Conservation (phyloP, 345 rosid species). For the Brassica rapa region DNA sequence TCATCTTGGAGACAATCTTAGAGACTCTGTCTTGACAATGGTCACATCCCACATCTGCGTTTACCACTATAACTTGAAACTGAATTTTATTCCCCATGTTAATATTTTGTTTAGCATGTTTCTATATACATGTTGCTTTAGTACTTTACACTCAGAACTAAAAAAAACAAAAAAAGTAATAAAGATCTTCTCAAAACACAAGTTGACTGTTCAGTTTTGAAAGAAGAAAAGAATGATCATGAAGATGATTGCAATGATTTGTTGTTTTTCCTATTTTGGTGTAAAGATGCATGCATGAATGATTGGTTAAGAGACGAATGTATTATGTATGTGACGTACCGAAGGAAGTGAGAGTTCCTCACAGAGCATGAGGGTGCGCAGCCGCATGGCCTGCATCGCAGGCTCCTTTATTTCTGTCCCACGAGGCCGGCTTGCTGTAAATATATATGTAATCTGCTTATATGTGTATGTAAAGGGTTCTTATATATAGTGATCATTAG, state of each 20-base stretch:
- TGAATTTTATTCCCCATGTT: slow-evolving; percentile 22
- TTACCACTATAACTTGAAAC: slow-evolving; percentile 39
- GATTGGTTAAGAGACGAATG: neutral
- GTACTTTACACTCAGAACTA: neutral
- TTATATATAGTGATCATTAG: neutral
- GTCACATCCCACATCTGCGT: slow-evolving; percentile 39
- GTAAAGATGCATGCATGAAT: slow-evolving; percentile 12
- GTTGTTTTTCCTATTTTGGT: neutral
- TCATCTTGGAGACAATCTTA: slow-evolving; percentile 38
- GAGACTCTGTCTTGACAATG: slow-evolving; percentile 41
- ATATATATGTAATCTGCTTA: neutral
- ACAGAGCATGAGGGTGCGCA: slow-evolving; percentile 34
- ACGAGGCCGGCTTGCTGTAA: neutral
- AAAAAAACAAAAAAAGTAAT: neutral
- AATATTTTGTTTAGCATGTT: slow-evolving; percentile 8
- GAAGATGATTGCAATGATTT: neutral
- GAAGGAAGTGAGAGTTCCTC: slow-evolving; percentile 41
- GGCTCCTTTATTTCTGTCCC: slow-evolving; percentile 4
- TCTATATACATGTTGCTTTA: neutral
- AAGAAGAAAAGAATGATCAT: neutral
- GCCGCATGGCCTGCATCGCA: neutral
- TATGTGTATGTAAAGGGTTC: neutral
- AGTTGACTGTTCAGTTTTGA: neutral
- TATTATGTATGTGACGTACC: slow-evolving; percentile 20
- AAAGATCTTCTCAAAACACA: neutral